Evolutionary conservation across 2,329 filamentous ascomycete species (phyloP), one percentile per base, ranked within the genome.

Genomic region (Nemania abortiva): DNA sequence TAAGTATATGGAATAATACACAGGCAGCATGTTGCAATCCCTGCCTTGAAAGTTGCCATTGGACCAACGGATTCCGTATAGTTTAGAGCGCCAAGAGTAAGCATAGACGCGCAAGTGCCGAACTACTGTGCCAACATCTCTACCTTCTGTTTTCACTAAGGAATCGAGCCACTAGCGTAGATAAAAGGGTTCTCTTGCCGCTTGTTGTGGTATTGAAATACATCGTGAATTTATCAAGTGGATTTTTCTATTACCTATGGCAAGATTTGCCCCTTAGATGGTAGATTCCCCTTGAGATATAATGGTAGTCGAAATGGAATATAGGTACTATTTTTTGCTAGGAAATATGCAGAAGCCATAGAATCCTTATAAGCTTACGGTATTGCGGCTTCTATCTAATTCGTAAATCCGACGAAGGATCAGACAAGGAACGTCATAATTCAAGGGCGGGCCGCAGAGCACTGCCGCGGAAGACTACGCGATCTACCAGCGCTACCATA

Each of bases 1-100:
- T 60, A 56, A 52, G 59, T 42, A 66, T 62, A 52, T 69, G 63
- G 49, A 69, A 66, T 63, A 66, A 29, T 22, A 34, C 39, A 37
- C 34, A 52, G n/a, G 22, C 9, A 34, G 45, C 53, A 69, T 69
- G 63, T 69, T 69, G 67, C 59, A 29, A 69, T 69, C 67, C 63
- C 59, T 55, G 67, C 63, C 45, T 24, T 15, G 6, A 42, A 66
- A 55, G 63, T 69, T 66, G 63, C 24, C 53, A 69, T 69, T 66
- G 67, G 63, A 22, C 31, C 24, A 66, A 15, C 42, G 63, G 63
- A 37, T 47, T 63, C 58, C 54, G 58, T 58, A 24, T 49, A 59
- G 49, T 56, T 18, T 31, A 50, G 31, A 49, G 20, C 54, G 37
- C 50, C 56, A 37, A 54, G 52, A 29, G 52, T 56, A 50, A 57